Conservation (phyloP, 2,329 filamentous ascomycete genomes). For the Escovopsis weberi region DNA sequence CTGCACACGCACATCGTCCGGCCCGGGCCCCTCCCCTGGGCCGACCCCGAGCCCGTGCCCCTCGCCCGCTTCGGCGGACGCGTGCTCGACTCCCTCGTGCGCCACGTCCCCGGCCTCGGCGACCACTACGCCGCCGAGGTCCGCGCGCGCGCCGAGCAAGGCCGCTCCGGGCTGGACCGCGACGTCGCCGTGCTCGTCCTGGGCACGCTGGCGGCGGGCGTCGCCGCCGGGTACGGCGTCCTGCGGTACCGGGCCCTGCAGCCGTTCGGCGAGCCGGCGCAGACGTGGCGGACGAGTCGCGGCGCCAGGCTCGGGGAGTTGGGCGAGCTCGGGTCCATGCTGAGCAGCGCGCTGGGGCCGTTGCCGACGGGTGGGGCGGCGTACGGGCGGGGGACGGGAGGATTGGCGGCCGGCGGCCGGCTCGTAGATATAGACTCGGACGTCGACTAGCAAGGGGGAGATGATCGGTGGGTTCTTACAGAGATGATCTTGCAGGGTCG, state of each 20-base stretch:
- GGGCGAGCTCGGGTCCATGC: slow-evolving; percentile 32
- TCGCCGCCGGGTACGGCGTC: slow-evolving; percentile 24
- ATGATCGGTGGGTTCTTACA: too few relatives aligned
- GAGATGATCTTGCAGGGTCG: too few relatives aligned
- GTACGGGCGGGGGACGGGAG: slow-evolving; percentile 1
- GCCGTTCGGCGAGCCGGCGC: slow-evolving; percentile 29
- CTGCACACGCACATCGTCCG: slow-evolving; percentile 9
- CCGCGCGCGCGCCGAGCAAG: slow-evolving; percentile 21
- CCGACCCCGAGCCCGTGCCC: slow-evolving; percentile 8
- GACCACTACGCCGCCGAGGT: slow-evolving; percentile 21
- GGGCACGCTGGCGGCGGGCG: slow-evolving; percentile 22
- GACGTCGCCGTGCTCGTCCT: slow-evolving; percentile 18
- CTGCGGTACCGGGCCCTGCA: slow-evolving; percentile 26
- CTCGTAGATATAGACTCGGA: slow-evolving; percentile 23
- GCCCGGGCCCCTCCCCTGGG: slow-evolving; percentile 15
- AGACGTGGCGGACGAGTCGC: slow-evolving; percentile 26
- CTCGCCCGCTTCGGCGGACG: slow-evolving; percentile 15
- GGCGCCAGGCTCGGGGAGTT: slow-evolving; percentile 25
- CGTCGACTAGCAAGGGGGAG: slow-evolving; percentile 14
- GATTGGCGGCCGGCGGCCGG: slow-evolving; percentile 7
- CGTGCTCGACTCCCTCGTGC: slow-evolving; percentile 20
- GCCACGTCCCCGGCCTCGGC: slow-evolving; percentile 21
- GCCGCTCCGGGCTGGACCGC: slow-evolving; percentile 18
- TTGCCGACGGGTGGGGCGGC: slow-evolving; percentile 3
- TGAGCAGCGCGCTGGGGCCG: slow-evolving; percentile 21